These are phyloP conservation scores for Boletellus ananas DNA, from an alignment of 768 basidiomycete genomes.

Conservation along the genomic window DNA sequence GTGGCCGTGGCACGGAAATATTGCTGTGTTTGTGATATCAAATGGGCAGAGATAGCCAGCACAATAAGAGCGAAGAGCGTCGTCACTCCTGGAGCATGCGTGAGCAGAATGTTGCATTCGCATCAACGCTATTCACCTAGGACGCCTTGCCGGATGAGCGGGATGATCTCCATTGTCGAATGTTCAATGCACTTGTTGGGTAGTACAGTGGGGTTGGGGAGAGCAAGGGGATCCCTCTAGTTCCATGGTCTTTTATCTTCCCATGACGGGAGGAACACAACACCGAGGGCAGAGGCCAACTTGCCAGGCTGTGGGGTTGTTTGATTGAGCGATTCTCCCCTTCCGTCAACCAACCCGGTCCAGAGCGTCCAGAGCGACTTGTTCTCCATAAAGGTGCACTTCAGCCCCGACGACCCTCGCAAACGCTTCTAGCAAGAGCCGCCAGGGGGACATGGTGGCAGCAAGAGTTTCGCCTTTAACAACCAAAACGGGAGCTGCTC, in stretches of 20 bases:
- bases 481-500: too few relatives aligned
- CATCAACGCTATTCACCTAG: slow-evolving; percentile 17
- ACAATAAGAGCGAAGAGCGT: slow-evolving; percentile 30
- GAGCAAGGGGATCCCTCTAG: background rate
- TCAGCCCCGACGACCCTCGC: too few relatives aligned
- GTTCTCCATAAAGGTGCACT: too few relatives aligned
- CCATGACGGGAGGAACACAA: background rate
- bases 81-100: slow-evolving; percentile 8
- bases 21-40: slow-evolving; percentile 21
- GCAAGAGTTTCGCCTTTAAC: too few relatives aligned
- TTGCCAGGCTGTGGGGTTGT: background rate
- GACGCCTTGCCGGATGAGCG: slow-evolving; percentile 14
- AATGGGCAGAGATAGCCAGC: slow-evolving; percentile 26
- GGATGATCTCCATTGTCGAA: slow-evolving; percentile 13
- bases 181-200: background rate
- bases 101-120: slow-evolving; percentile 1
- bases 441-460: too few relatives aligned
- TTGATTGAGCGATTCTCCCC: background rate
- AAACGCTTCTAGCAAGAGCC: too few relatives aligned
- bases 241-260: slow-evolving; percentile 11
- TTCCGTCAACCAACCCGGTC: too few relatives aligned
- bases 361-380: too few relatives aligned
- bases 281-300: background rate
- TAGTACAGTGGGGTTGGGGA: background rate
- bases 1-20: slow-evolving; percentile 7